Evolutionary conservation across 805 yeast genomes (phyloP), one percentile per base, ranked within the genome.

Genomic region (Wickerhamomyces rabaulensis): DNA sequence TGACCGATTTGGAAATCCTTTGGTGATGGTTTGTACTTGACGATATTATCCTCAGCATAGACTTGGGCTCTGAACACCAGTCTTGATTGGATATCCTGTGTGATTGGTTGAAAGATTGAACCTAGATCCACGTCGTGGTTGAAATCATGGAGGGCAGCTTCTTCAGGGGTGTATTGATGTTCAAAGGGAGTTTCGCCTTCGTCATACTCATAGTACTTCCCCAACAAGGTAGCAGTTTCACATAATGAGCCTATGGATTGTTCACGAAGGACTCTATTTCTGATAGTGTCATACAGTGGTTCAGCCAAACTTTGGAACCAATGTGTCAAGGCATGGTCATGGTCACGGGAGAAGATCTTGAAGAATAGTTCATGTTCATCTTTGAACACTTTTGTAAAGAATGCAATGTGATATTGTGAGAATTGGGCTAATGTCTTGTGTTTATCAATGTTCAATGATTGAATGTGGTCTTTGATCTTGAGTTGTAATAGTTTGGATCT

Each of bases 81-180:
- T 49, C 97, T 71, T 2, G 87, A 75, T 64, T 92, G 98, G 0
- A 84, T 78, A 56, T 86, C 95, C 47, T 82, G 80, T 22, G 85
- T 63, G 10, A 89, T 76, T 0, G 95, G 91, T 46, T 78, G 78
- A 51, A 87, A 82, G 5, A 89, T 65, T 39, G 71, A 73, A 9
- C 82, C 87, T 50, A 75, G 74, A 48, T 78, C 73, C n/a, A 64
- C 54, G 39, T 60, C 56, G 19, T 49, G 58, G 19, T 54, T 50
- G 40, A 65, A 65, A 44, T 50, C 13, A 44, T 40, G 52, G 15
- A 4, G 19, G 39, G 57, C 65, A 44, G 52, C 54, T n/a, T 63
- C 60, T 41, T 54, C 55, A 9, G 36, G 16, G 3, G 13, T 29
- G n/a, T 17, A 10, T 10, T 41, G 44, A 23, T 43, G 23, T 2